Base-by-base conservation (phyloP, 371 early-diverging fungal genomes). In the Mucor saturninus region DNA sequence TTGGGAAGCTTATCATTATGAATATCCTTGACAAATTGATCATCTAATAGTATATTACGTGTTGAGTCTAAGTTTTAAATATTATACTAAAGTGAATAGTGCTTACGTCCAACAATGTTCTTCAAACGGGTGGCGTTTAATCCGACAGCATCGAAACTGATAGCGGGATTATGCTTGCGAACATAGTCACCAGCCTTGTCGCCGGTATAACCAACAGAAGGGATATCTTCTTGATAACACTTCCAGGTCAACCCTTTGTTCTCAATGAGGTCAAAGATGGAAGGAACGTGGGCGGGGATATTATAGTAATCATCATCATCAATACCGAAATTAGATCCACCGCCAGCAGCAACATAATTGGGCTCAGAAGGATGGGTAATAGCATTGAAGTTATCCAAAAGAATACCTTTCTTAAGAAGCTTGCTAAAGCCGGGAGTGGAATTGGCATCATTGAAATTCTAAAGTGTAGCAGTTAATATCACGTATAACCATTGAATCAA, bases 251-350 rank as follows among this genome's bases (percentile, higher is more conserved):
- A 62, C 8, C 79, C 77, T 67, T 79, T 84, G 29, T 73, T 65
- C 54, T 87, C 87, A 39, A 89, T 68, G 13, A 86, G 75, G 61
- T 87, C 88, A 53, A 77, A 85, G 21, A 89, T 69, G 61, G 71
- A 69, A 40, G 45, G 52, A 14, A 69, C 39, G 29, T 63, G 62
- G 46, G 70, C 62, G 28, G 64, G 69, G 7, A 75, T 64, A 14
- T 58, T 67, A 49, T 69, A 61, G 39, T 64, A 72, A 8, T 57
- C 65, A 60, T 75, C 72, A 53, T 68, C 53, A 15, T 45, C 45
- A 21, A 75, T 62, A 56, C 67, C 68, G 46, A 59, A 65, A 38
- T 62, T 62, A 54, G 56, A 56, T 15, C 63, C 65, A 56, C 64
- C 76, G 56, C 51, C 60, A 54, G 69, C 69, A 61, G 80, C 71